Evolutionary conservation across 495 filamentous ascomycete species (phyloP), one percentile per base, ranked within the genome.

Genomic region (Xylaria acuta): DNA sequence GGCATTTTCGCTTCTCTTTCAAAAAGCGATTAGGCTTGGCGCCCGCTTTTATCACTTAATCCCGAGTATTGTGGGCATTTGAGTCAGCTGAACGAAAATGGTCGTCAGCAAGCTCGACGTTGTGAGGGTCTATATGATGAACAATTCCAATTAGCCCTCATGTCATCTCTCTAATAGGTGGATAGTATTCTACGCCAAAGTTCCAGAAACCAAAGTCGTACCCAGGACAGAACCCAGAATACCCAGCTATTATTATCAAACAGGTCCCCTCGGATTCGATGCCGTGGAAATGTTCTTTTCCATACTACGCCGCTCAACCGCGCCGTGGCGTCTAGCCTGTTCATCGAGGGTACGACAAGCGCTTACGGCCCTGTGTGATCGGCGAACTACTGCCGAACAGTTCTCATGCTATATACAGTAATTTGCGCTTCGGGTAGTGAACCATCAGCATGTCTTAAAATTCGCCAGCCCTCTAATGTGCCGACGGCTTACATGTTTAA

Each of bases 281-380:
- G 18, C 54, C 14, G 12, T 18, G 6, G 30, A 36, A 16, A 34
- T 8, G 20, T 7, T 59, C 56, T n/a, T 30, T n/a, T 59, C 32
- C 32, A 3, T 2, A 41, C 4, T 41, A 27, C 64, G 25, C 64
- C 30, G 2, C 47, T 54, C 47, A 54, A 12, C 32, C n/a, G 32
- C 45, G 45, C 60, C 14, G 64, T n/a, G 64, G 30, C 64, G 45
- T 40, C 64, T 14, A 67, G 45, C 45, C 20, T 20, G 18, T 11
- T 38, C 16, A 9, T 47, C 11, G 27, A 47, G 30, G 30, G 16
- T 20, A n/a, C 27, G 11, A 36, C n/a, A 22, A 47, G 32, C 60
- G 40, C 40, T 45, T 25, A 66, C 7, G 8, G 25, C 9, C 3
- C n/a, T 45, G 11, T 32, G 41, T 47, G 16, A 32, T 65, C 60